These are phyloP conservation scores for Hericium alpestre DNA, from an alignment of 768 basidiomycete species.

Conservation along the genomic window DNA sequence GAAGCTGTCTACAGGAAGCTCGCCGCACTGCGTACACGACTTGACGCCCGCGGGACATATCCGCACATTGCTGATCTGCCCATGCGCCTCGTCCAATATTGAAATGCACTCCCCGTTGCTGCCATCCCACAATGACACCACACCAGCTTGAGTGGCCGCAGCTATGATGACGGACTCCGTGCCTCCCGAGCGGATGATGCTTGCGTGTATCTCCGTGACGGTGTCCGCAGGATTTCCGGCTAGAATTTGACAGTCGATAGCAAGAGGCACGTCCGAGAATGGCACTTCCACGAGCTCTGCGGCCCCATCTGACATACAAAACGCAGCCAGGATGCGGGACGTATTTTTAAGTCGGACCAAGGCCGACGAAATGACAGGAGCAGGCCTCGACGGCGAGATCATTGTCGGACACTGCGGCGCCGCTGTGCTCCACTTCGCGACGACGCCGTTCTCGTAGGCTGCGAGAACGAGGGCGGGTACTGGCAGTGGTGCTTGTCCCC, in stretches of 20 bases:
- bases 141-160: slow-evolving; percentile 53
- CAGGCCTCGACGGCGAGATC: slow-evolving; percentile 33
- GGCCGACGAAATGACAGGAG: slow-evolving; percentile 35
- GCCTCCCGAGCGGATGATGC: slow-evolving; percentile 40
- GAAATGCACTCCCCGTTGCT: slow-evolving; percentile 52
- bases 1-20: slow-evolving; percentile 56
- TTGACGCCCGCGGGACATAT: slow-evolving; percentile 43
- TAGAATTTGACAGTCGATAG: slow-evolving; percentile 37
- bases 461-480: slow-evolving; percentile 13
- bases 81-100: slow-evolving; percentile 50
- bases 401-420: slow-evolving; percentile 20
- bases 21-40: slow-evolving; percentile 63
- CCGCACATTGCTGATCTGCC: slow-evolving; percentile 48
- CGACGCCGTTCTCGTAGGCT: slow-evolving; percentile 48
- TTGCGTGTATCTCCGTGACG: slow-evolving; percentile 44
- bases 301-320: slow-evolving; percentile 55
- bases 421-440: slow-evolving; percentile 41
- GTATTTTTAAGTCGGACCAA: slow-evolving; percentile 40
- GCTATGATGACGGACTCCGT: slow-evolving; percentile 43
- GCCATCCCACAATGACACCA: slow-evolving; percentile 70
- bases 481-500: slow-evolving; percentile 15
- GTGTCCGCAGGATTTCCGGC: slow-evolving; percentile 50
- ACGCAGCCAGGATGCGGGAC: slow-evolving; percentile 41
- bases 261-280: slow-evolving; percentile 23
- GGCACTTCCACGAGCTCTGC: slow-evolving; percentile 51